phyloP scores from a whole-genome alignment of 305 asterid genomes.

The Fraxinus velutina region DNA sequence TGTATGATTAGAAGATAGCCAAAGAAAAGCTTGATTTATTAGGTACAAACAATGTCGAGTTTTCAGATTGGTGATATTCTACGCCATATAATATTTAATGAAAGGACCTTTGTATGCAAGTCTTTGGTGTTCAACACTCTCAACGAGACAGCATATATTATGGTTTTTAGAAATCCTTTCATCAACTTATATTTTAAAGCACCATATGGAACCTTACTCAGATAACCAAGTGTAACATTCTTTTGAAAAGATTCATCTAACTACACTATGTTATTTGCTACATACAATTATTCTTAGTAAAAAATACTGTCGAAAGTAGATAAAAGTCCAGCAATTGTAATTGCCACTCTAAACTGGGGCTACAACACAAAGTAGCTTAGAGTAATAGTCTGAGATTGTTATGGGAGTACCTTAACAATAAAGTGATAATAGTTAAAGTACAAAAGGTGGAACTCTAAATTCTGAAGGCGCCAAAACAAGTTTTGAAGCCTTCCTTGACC shows the following conservation, averaged over 20 bases:
- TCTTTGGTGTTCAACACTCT: background rate
- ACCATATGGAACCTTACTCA: background rate
- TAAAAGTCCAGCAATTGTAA: background rate
- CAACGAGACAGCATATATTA: background rate
- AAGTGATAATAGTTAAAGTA: background rate
- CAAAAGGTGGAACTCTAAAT: background rate
- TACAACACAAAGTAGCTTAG: background rate
- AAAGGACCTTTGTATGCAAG: background rate
- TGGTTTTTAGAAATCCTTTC: background rate
- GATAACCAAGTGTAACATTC: background rate
- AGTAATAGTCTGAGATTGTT: background rate
- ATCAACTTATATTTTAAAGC: slow-evolving; percentile 16
- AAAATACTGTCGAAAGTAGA: background rate
- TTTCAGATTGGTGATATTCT: background rate
- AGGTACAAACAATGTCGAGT: background rate
- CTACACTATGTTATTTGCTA: background rate
- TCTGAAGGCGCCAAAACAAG: background rate
- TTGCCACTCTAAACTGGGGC: no score
- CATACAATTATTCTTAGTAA: background rate
- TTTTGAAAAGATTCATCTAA: background rate
- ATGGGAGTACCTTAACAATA: background rate
- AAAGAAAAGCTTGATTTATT: background rate
- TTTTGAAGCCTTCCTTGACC: background rate
- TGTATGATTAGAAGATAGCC: background rate
- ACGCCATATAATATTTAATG: background rate